These are phyloP conservation scores for Mycena vitilis DNA, from an alignment of 768 basidiomycete genomes.

Conservation along the genomic window DNA sequence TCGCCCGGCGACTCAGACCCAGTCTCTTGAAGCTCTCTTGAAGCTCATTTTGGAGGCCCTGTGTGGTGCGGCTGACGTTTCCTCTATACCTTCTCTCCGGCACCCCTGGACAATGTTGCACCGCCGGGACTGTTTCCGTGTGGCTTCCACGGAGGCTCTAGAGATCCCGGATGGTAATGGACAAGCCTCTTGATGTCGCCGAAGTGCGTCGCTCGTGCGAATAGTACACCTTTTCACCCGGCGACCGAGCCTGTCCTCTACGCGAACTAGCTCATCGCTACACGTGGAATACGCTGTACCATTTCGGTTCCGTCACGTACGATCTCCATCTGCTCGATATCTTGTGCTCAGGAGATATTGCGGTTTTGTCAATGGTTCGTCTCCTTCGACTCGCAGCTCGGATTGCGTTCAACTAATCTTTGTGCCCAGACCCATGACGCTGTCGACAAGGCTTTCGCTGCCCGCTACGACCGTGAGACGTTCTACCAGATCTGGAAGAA, in stretches of 20 bases:
- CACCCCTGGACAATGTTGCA: background rate
- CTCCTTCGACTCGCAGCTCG: background rate
- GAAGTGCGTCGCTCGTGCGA: slow-evolving; percentile 12
- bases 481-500: background rate
- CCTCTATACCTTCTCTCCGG: background rate
- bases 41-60: slow-evolving; percentile 11
- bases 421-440: slow-evolving; percentile 11
- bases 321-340: background rate
- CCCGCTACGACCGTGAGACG: background rate
- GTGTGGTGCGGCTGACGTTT: background rate
- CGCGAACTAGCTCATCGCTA: slow-evolving; percentile 8
- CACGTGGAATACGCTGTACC: slow-evolving; percentile 2
- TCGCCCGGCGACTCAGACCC: background rate
- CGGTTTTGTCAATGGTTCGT: slow-evolving; percentile 11
- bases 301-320: slow-evolving; percentile 6
- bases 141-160: slow-evolving; percentile 19
- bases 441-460: slow-evolving; percentile 5
- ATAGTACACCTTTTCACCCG: background rate
- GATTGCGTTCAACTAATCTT: too few species aligned
- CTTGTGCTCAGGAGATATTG: slow-evolving; percentile 3
- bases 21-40: background rate
- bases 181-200: background rate
- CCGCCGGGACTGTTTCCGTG: background rate
- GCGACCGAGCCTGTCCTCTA: slow-evolving; percentile 10
- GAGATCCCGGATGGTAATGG: background rate